Base-by-base conservation (phyloP, 176 grass and related monocot genomes). In the Areca catechu region DNA sequence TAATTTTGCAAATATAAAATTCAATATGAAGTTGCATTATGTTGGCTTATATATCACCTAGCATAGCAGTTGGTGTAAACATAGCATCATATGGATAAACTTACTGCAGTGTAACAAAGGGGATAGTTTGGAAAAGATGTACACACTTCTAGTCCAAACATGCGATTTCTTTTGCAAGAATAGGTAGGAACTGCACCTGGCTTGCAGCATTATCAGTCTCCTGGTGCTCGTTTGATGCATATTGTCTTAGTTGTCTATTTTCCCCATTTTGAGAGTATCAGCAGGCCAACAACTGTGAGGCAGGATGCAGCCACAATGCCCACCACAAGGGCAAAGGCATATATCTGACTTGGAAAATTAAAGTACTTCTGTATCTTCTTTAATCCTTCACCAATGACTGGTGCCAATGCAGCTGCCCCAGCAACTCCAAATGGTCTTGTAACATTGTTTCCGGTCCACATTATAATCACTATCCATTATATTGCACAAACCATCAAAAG, bases 371-470 rank as follows among this genome's bases (percentile, higher is more conserved):
- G 63, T 47, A 83, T 69, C 47, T 54, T 57, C 53, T 79, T 91
- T 50, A 86, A 69, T 1, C 60, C 79, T 55, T 53, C 60, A 25
- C 80, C 69, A 7, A 83, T 83, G 16, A 57, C 75, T 0, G 75
- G 78, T 58, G 87, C 74, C 18, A 82, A 65, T 60, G 71, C 71
- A 75, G 81, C 81, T 15, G 71, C 77, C 49, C 76, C 72, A 7
- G 77, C 74, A 7, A 85, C 86, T 47, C 71, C 54, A 71, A 83
- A 86, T 4, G 72, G 68, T 64, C 87, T 80, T 17, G 79, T 83
- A 17, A 91, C 55, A 24, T 83, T 91, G 50, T 91, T 86, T 24
- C 72, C 56, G 1, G 82, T 80, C 79, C 87, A 91, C 68, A 80
- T 86, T 29, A 86, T 48, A 71, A 90, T 79, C 51, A 83, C 76